Evolutionary conservation across 768 basidiomycete species (phyloP).

Genomic region (Auriscalpium vulgare): DNA sequence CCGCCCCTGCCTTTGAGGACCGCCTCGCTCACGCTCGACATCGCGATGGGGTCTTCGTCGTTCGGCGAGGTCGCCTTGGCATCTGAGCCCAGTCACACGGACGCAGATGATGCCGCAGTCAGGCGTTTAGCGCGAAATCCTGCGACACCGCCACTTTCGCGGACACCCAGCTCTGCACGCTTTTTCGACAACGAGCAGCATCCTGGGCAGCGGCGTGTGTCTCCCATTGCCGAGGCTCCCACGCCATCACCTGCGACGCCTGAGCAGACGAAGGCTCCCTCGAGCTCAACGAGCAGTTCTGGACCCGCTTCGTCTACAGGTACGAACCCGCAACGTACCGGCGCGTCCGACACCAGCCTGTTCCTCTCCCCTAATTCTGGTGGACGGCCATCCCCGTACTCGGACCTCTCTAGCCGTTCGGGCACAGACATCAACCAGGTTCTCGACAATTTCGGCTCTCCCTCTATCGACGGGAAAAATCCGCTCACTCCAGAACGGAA

Average conservation of each 20-base stretch:
- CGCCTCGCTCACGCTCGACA: neutral
- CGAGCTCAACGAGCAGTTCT: neutral
- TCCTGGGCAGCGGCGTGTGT: neutral
- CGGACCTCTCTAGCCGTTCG: neutral
- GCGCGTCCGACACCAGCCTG: neutral
- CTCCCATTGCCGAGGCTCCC: neutral
- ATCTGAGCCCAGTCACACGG: neutral
- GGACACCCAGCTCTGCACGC: neutral
- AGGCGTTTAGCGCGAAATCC: neutral
- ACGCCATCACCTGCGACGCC: conserved; percentile 3
- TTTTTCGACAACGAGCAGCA: neutral
- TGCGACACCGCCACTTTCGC: neutral
- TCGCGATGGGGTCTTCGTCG: too few relatives aligned
- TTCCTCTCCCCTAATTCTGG: conserved; percentile 3
- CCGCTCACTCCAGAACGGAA: neutral
- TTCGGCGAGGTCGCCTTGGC: too few relatives aligned
- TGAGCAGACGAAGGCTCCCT: conserved; percentile 5
- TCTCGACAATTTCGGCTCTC: neutral
- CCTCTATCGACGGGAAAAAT: neutral
- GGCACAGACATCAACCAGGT: neutral
- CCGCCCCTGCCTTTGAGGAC: neutral
- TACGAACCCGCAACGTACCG: neutral
- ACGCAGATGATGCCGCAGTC: neutral
- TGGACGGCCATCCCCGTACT: neutral
- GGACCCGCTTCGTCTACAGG: neutral